Evolutionary conservation across 768 basidiomycete genomes (phyloP).

Genomic region (Cystofilobasidium ferigula): DNA sequence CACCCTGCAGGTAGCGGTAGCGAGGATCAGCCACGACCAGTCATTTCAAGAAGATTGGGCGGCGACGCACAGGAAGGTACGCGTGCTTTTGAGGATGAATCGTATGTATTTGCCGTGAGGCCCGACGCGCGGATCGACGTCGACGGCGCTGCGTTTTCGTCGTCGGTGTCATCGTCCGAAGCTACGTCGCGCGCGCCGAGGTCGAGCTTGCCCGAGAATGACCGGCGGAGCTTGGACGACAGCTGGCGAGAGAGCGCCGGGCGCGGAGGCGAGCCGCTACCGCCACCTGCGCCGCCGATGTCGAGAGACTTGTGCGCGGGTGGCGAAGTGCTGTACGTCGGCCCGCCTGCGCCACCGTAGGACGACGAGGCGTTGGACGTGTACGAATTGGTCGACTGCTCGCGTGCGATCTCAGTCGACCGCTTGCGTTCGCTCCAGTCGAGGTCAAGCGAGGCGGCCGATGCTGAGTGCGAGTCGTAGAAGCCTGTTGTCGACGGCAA

Average conservation of each 20-base stretch:
- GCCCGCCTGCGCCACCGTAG: background rate
- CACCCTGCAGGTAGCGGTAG: background rate
- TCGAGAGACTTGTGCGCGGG: constrained; percentile 10
- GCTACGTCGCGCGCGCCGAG: background rate
- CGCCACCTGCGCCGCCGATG: background rate
- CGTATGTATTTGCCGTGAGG: constrained; percentile 13
- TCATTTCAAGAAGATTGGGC: background rate
- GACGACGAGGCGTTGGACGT: background rate
- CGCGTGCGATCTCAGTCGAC: no score
- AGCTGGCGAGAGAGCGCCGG: constrained; percentile 17
- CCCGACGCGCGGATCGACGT: background rate
- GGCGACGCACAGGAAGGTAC: constrained; percentile 16
- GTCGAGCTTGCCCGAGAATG: constrained; percentile 10
- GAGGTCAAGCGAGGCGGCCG: constrained; percentile 14
- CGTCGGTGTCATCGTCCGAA: constrained; percentile 18
- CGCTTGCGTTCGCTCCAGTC: no score
- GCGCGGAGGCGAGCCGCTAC: constrained; percentile 3
- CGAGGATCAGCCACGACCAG: no score
- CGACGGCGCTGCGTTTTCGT: constrained; percentile 4
- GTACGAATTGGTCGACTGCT: background rate
- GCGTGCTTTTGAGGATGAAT: constrained; percentile 17
- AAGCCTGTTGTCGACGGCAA: background rate
- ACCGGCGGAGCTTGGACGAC: constrained; percentile 9
- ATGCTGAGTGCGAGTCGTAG: background rate
- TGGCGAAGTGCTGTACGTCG: background rate